Conservation (phyloP, 2,329 filamentous ascomycete species). For the Penicillium brevicompactum region DNA sequence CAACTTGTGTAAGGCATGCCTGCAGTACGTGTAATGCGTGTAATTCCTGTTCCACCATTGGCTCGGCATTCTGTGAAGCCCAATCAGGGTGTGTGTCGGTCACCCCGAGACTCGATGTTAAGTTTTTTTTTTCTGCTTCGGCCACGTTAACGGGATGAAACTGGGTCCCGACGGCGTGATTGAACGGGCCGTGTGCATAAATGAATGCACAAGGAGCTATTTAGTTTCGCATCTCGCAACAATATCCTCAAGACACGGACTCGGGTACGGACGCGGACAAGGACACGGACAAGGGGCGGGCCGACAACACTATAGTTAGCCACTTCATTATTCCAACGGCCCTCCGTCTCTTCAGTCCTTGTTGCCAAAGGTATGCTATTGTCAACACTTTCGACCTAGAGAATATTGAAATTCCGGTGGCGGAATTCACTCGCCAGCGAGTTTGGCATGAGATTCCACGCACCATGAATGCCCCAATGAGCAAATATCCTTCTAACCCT, state of each 20-base stretch:
- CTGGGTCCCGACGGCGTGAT: neutral
- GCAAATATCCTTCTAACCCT: too few relatives aligned
- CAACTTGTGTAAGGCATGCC: too few relatives aligned
- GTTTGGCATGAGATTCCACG: too few relatives aligned
- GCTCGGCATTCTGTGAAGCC: neutral
- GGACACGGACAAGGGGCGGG: neutral
- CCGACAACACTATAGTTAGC: too few relatives aligned
- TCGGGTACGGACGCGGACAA: neutral
- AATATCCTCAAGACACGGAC: neutral
- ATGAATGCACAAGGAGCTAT: neutral
- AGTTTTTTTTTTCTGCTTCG: neutral
- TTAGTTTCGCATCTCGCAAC: neutral
- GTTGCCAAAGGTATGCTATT: too few relatives aligned
- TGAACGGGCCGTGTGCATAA: neutral
- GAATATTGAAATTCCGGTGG: too few relatives aligned
- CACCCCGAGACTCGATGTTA: neutral
- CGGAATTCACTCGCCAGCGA: too few relatives aligned
- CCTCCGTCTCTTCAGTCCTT: neutral
- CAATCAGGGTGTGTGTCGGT: slow-evolving; percentile 1
- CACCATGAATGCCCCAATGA: too few relatives aligned
- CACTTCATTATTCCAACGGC: neutral
- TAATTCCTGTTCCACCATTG: neutral
- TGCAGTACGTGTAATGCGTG: too few relatives aligned
- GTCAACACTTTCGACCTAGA: too few relatives aligned
- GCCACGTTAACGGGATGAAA: neutral